Evolutionary conservation across 192 early-diverging fungal genomes (phyloP).

Genomic region (Entrophospora sp.): DNA sequence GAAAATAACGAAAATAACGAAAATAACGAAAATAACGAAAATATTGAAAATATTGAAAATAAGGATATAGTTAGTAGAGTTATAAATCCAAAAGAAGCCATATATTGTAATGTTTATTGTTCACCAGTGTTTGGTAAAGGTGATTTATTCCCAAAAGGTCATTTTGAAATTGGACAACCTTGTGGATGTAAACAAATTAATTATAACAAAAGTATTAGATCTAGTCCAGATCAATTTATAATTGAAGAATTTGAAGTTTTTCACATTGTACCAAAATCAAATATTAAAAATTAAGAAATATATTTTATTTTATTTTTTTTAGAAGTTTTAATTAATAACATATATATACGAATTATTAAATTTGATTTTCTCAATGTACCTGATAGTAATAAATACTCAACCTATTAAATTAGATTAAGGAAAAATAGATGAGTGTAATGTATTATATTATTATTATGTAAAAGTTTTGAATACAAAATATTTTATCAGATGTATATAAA

Average conservation of each 20-base stretch:
- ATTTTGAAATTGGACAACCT: conserved; percentile 4
- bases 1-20: too few relatives aligned
- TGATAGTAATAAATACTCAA: too few relatives aligned
- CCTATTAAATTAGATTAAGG: too few relatives aligned
- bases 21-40: too few relatives aligned
- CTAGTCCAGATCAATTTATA: not conserved
- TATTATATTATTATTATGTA: too few relatives aligned
- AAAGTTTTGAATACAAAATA: too few relatives aligned
- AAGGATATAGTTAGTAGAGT: conserved; percentile 10
- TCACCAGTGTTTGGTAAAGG: conserved; percentile 14
- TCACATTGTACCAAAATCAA: not conserved
- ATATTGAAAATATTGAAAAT: too few relatives aligned
- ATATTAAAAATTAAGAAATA: not conserved
- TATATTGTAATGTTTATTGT: conserved; percentile 15
- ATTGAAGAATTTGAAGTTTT: conserved; percentile 15
- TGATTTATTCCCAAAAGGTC: conserved; percentile 15
- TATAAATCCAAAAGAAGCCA: conserved; percentile 2
- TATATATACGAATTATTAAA: too few relatives aligned
- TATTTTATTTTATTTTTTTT: not conserved
- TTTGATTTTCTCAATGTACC: too few relatives aligned
- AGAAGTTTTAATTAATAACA: too few relatives aligned
- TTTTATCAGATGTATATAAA: too few relatives aligned
- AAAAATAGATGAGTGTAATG: too few relatives aligned
- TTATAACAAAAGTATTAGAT: not conserved
- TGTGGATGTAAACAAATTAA: conserved; percentile 14